These are phyloP conservation scores for Pleurotus platypus DNA, from an alignment of 768 basidiomycete genomes.

Conservation along the genomic window DNA sequence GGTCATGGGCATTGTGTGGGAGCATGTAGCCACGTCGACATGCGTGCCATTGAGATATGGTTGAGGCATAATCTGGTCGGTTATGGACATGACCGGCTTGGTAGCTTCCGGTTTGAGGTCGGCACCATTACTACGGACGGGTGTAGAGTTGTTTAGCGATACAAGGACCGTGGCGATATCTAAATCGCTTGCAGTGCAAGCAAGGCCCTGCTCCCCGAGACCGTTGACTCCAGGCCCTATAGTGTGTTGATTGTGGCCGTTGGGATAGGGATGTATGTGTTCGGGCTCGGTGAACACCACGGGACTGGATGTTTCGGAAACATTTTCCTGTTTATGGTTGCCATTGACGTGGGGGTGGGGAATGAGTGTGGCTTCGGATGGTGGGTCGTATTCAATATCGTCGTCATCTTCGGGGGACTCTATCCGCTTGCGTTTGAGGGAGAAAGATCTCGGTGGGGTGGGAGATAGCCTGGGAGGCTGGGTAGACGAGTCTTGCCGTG, in stretches of 20 bases:
- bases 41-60: background rate
- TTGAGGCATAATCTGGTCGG: background rate
- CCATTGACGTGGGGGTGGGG: background rate
- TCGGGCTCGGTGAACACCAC: background rate
- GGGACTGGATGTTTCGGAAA: background rate
- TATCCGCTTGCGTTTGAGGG: constrained; percentile 41
- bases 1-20: background rate
- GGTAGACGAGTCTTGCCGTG: constrained; percentile 6
- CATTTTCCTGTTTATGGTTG: background rate
- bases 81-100: background rate
- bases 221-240: background rate
- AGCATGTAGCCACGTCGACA: background rate
- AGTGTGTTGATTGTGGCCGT: background rate
- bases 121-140: background rate
- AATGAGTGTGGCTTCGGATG: background rate
- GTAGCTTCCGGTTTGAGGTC: background rate
- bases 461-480: background rate
- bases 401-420: constrained; percentile 31
- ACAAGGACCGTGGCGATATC: background rate
- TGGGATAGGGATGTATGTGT: background rate
- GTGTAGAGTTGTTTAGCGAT: background rate
- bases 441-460: constrained; percentile 6
- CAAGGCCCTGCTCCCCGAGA: background rate
- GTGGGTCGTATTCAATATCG: constrained; percentile 9
- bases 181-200: background rate